A percentile compares a stretch with the other conserved stretches of the same genome.
Conservation (phyloP, 1,139 yeast species). For the Lodderomyces orthopsilosis region DNA sequence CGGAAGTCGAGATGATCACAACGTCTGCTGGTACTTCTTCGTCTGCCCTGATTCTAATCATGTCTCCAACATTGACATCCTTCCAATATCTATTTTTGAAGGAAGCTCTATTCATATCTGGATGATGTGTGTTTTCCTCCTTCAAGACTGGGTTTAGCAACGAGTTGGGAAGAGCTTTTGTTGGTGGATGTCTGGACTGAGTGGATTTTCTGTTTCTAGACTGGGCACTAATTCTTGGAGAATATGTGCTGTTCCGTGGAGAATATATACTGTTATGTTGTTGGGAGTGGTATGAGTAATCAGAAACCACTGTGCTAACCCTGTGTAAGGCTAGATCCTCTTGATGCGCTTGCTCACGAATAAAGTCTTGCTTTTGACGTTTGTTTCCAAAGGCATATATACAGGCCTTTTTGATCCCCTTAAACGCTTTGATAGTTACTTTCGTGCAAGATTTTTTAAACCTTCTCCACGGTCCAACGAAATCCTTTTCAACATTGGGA, state of each 20-base stretch:
- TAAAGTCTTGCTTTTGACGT: slow-evolving; percentile 25
- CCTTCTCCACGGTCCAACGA: slow-evolving; percentile 62
- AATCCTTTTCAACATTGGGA: slow-evolving; percentile 71
- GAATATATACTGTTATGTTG: not conserved
- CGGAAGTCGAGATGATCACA: slow-evolving; percentile 75
- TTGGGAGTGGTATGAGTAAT: slow-evolving; percentile 21
- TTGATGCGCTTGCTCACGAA: slow-evolving; percentile 26
- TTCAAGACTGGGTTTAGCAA: slow-evolving; percentile 34
- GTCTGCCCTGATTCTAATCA: slow-evolving; percentile 77
- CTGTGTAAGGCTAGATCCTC: slow-evolving; percentile 33
- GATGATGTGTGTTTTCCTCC: slow-evolving; percentile 18
- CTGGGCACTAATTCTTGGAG: slow-evolving; percentile 10
- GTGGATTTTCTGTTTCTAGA: slow-evolving; percentile 9
- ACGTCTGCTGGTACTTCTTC: slow-evolving; percentile 96
- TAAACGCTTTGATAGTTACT: slow-evolving; percentile 16
- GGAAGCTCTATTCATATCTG: slow-evolving; percentile 12
- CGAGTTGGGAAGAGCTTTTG: slow-evolving; percentile 22
- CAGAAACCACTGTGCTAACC: slow-evolving; percentile 42
- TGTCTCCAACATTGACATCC: slow-evolving; percentile 83
- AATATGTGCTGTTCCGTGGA: slow-evolving; percentile 16
- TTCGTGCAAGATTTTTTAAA: slow-evolving; percentile 50
- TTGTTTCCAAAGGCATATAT: slow-evolving; percentile 31
- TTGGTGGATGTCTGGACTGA: slow-evolving; percentile 14
- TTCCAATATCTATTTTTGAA: slow-evolving; percentile 61
- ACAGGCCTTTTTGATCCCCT: slow-evolving; percentile 22